Conservation (phyloP, 2,329 filamentous ascomycete species). For the Aspergillus oerlinghausenensis region DNA sequence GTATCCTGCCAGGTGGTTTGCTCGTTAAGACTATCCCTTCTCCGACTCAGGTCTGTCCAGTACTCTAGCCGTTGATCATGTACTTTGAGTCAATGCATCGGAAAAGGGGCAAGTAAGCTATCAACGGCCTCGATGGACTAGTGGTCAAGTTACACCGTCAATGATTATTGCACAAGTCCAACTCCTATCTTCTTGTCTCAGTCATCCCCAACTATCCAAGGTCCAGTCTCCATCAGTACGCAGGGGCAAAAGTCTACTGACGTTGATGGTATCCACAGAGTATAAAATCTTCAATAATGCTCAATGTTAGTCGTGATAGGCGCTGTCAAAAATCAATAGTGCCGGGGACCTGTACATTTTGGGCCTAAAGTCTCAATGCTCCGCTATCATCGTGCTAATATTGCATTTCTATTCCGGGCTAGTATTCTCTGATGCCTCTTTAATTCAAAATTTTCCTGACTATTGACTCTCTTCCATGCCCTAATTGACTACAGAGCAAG, state of each 20-base stretch:
- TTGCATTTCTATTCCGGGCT: neutral
- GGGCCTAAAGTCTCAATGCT: slow-evolving; percentile 8
- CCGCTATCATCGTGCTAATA: slow-evolving; percentile 10
- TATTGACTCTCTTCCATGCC: neutral
- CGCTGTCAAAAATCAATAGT: slow-evolving; percentile 21
- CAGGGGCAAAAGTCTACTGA: neutral
- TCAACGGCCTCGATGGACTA: neutral
- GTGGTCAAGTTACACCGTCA: slow-evolving; percentile 3
- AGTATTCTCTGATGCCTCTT: neutral
- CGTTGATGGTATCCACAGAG: neutral
- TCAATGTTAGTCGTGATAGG: slow-evolving; percentile 6
- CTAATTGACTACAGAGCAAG: neutral
- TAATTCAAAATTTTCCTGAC: neutral
- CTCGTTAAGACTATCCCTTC: neutral
- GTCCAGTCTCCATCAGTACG: neutral
- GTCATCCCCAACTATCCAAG: slow-evolving; percentile 4
- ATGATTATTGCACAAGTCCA: slow-evolving; percentile 9
- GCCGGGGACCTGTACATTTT: slow-evolving; percentile 15
- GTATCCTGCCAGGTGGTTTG: too few species aligned
- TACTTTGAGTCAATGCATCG: neutral
- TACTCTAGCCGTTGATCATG: neutral
- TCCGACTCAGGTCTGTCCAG: neutral
- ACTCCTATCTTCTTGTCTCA: slow-evolving; percentile 4
- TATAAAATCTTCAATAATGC: neutral
- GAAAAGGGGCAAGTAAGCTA: neutral